Evolutionary conservation across 768 basidiomycete genomes (phyloP), one percentile per base, ranked within the genome.

Genomic region (Kwoniella heveanensis): DNA sequence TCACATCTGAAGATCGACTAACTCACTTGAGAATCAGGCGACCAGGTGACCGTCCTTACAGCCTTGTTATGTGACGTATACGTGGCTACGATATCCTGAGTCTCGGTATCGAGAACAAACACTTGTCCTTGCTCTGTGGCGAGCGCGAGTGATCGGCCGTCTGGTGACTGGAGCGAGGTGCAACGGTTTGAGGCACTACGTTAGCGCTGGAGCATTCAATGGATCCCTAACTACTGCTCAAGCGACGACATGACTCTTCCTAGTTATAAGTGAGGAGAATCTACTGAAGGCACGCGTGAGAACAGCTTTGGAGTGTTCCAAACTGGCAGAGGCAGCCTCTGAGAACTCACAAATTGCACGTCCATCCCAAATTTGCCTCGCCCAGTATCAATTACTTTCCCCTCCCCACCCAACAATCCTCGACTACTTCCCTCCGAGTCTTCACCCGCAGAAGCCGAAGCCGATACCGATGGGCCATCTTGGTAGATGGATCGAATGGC

Each of bases 11-110:
- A 13, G 32, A 6, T 32, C 7, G 32, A 32, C 32, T 32, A 13
- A 72, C 71, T 59, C 57, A 94, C 92, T 79, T 87, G 90, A 0
- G 89, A 89, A 77, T 96, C 93, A 54, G 86, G 85, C 10, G 91
- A 92, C 93, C 93, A 97, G 8, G 90, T 85, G 2, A 96, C 79
- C 0, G 90, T 88, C 37, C 93, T 88, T 8, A 93, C 91, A 50
- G 88, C 85, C 88, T 92, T 91, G 10, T 91, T 92, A 78, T 97
- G 93, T 2, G 91, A 90, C 4, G 88, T 87, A 79, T 88, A 94
- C 1, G 88, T 90, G 2, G 86, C 83, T 0, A 84, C 80, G 48
- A 95, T 80, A 7, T 87, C 80, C 63, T 82, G 83, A 1, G 88
- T 84, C 75, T 90, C 88, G 39, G 89, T 77, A 77, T 95, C 92